These are phyloP conservation scores for Irpex rosettiformis DNA, from an alignment of 1,284 basidiomycete species.

Conservation along the genomic window DNA sequence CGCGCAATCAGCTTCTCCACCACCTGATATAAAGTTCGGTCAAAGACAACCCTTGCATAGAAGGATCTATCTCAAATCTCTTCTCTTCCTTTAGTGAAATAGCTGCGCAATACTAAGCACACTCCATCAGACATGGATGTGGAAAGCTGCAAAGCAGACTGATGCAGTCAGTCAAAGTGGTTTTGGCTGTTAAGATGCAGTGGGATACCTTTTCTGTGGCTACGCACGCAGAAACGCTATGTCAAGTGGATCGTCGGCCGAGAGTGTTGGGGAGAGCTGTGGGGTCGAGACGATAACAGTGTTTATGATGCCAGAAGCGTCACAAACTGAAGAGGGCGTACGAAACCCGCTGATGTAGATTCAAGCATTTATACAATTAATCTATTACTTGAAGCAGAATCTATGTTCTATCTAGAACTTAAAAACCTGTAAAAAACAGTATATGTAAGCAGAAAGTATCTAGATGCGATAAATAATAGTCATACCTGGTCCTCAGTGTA, in stretches of 20 bases:
- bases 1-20: neutral
- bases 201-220: no score
- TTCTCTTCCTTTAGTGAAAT: neutral
- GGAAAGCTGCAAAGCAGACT: neutral
- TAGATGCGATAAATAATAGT: neutral
- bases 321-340: no score
- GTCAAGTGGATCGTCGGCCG: no score
- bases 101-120: no score
- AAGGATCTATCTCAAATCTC: neutral
- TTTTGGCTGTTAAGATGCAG: no score
- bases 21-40: neutral
- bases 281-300: no score
- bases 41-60: neutral
- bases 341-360: neutral
- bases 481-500: conserved; percentile 79
- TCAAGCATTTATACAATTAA: neutral
- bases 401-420: conserved; percentile 40
- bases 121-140: no score
- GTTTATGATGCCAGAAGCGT: no score
- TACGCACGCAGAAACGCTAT: no score
- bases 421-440: conserved; percentile 41
- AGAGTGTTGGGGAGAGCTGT: no score
- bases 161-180: neutral
- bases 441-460: neutral
- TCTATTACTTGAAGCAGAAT: neutral